Base-by-base conservation (phyloP, 73 alveolate genomes). In the Blepharisma stoltei region DNA sequence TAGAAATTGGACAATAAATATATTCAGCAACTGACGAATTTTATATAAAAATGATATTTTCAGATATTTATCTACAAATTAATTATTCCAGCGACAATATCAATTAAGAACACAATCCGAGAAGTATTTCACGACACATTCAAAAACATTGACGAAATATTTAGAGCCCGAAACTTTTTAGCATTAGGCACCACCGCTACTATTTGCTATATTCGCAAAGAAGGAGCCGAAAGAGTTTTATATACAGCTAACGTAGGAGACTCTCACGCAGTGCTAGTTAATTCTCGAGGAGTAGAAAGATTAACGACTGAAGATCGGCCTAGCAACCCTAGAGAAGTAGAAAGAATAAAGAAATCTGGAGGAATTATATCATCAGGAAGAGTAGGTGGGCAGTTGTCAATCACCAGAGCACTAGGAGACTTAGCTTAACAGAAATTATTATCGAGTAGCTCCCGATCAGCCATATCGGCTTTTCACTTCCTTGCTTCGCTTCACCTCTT, bases 241-340 rank as follows among this genome's bases (percentile, higher is more conserved):
- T 84, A 45, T 84, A 68, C 84, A 67, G 91, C 89, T 20, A 84
- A 84, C 69, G 91, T 84, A 7, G 91, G 91, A 7, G 91, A 84
- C 68, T 84, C 91, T 27, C 76, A 82, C 3, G 83, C 88, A 50
- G 77, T 78, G 6, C n/a, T 84, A 9, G 71, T 84, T 6, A 60
- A n/a, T 11, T 60, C 76, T 2, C 18, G 21, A 60, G 76, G 76
- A 9, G 76, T 27, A 60, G 41, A 60, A 21, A 9, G 52, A 60
- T 25, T 85, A 66, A 54, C 86, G 0, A 67, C 41, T 71, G 92
- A 85, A 27, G 86, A 85, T 81, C 70, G 78, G 65, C 77, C 81
- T 14, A 81, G 41, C 55, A 83, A 85, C 67, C 21, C 70, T 7
- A 48, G 44, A 20, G 92, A 85, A 81, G 50, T 48, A 54, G 69